Evolutionary conservation across 83 land plant species (phyloP).

Genomic region (Diphasiastrum complanatum): DNA sequence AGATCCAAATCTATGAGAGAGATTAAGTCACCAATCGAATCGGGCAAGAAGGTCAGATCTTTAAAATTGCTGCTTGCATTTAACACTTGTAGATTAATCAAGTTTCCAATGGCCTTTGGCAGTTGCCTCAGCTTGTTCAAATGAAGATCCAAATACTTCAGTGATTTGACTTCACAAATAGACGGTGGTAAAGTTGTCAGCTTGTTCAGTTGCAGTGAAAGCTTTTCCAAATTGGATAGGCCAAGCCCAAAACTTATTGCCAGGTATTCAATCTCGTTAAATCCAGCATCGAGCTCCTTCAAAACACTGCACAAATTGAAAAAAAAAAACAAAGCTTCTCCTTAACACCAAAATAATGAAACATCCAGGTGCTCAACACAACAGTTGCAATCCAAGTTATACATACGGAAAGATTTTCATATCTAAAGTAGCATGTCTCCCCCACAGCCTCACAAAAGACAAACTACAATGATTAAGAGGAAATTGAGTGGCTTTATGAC

Average conservation of each 20-base stretch:
- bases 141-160: constrained; percentile 58
- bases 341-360: neutral
- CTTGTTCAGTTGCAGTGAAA: constrained; percentile 60
- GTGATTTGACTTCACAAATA: constrained; percentile 53
- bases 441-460: too few species aligned
- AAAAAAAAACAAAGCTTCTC: constrained; percentile 1
- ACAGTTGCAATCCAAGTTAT: too few species aligned
- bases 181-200: constrained; percentile 65
- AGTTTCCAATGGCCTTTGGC: constrained; percentile 62
- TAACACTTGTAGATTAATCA: constrained; percentile 55
- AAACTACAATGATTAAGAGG: too few species aligned
- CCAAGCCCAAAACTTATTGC: constrained; percentile 63
- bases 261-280: constrained; percentile 54
- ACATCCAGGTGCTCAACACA: neutral
- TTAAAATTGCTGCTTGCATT: constrained; percentile 80
- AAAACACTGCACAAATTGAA: constrained; percentile 52
- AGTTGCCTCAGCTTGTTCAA: constrained; percentile 73
- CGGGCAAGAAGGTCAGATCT: constrained; percentile 57
- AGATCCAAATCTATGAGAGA: constrained; percentile 63
- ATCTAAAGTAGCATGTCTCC: too few species aligned
- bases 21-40: constrained; percentile 55
- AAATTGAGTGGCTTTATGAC: too few species aligned
- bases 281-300: constrained; percentile 60
- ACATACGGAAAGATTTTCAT: too few species aligned
- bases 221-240: constrained; percentile 45